Evolutionary conservation across 805 yeast species (phyloP), one percentile per base, ranked within the genome.

Genomic region (Wickerhamiella sorbophila): DNA sequence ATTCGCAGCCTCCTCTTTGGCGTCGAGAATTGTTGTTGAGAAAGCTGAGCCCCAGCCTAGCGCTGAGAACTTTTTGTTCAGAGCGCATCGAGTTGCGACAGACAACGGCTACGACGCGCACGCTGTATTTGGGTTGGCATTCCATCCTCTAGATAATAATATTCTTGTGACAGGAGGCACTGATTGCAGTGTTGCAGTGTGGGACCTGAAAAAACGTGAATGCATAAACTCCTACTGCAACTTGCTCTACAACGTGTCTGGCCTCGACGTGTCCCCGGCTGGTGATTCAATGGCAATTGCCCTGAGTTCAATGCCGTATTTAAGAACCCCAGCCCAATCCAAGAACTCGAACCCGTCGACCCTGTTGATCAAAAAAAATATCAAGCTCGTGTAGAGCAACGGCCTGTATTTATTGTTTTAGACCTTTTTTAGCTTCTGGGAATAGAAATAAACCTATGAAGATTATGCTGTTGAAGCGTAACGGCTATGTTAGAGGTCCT

Each of bases 401-500:
- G n/a, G n/a, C n/a, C n/a, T n/a, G n/a, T n/a, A n/a, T n/a, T n/a
- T n/a, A n/a, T n/a, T n/a, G n/a, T n/a, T n/a, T n/a, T n/a, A n/a
- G n/a, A n/a, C n/a, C n/a, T n/a, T n/a, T n/a, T n/a, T n/a, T n/a
- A n/a, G n/a, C n/a, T n/a, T n/a, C n/a, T n/a, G n/a, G n/a, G n/a
- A n/a, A n/a, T 27, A 10, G n/a, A 27, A 27, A 27, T 27, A 27
- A 10, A 27, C 31, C 31, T 10, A n/a, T 27, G 31, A 27, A 10
- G n/a, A n/a, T n/a, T 10, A 27, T 27, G 31, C 10, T n/a, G 31
- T 27, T 27, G 31, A 27, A 27, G 31, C n/a, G 10, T n/a, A n/a
- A n/a, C n/a, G n/a, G n/a, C n/a, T n/a, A n/a, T 24, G 24, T 22
- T 14, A 27, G 27, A 47, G 39, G 20, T 52, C 52, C 41, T 50